Evolutionary conservation across 1,284 basidiomycete genomes (phyloP), one percentile per base, ranked within the genome.

Genomic region (Golubevia pallescens): DNA sequence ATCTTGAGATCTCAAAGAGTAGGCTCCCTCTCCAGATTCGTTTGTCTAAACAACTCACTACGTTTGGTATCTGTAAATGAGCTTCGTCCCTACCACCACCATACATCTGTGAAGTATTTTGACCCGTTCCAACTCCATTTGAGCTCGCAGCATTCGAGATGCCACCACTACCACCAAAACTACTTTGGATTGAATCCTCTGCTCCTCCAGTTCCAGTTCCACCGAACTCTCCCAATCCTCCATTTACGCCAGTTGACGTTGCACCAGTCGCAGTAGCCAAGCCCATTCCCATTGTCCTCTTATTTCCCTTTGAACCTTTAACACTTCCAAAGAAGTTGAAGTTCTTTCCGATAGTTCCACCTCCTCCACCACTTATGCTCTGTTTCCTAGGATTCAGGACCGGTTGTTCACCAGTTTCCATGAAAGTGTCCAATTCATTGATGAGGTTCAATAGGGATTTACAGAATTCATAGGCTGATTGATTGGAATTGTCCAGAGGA

Each of bases 351-450:
- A 24, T 34, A n/a, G 23, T 24, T 14, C 13, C 10, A 34, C 13
- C n/a, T 16, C 13, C 14, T n/a, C 55, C 23, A 34, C n/a, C n/a
- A 14, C 13, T 14, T 20, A 19, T 23, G 53, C 19, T 19, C 21
- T 20, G 53, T 57, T 34, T 24, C 55, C 32, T 24, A 8, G 13
- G 13, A 24, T 34, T 57, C 10, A 7, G 5, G 5, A 13, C 5
- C 5, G 54, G 54, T 7, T 5, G 54, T n/a, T 68, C 62, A 21
- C 57, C 58, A 10, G 24, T 60, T 21, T 68, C 63, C 23, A 34
- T 53, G 48, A 21, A 67, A 6, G 54, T 42, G 5, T 80, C 77
- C 7, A 80, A 68, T 53, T 79, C 77, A 38, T 67, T 65, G 34
- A 74, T 58, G 21, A 80, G 65, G 23, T 70, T 69, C 3, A 73